phyloP scores from a whole-genome alignment of 441 rosid species.

The Melastoma candidum region DNA sequence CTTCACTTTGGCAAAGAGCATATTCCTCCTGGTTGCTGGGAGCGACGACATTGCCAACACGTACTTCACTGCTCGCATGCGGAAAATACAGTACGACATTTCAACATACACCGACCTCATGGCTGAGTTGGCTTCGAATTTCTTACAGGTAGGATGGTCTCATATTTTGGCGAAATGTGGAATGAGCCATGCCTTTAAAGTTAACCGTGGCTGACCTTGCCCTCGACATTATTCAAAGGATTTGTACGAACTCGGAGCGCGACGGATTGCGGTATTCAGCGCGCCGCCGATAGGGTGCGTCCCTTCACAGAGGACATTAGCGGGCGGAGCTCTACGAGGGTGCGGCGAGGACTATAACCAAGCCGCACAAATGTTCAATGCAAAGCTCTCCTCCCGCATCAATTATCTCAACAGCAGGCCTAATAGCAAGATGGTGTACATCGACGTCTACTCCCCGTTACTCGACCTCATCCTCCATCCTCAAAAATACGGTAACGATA shows the following conservation, averaged over 20 bases:
- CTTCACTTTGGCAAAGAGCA: conserved; percentile 29
- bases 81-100: conserved; percentile 37
- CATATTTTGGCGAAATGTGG: neutral
- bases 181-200: too few relatives aligned
- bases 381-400: conserved; percentile 33
- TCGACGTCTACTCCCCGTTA: conserved; percentile 49
- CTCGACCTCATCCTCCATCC: conserved; percentile 38
- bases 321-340: conserved; percentile 37
- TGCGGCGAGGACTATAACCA: conserved; percentile 39
- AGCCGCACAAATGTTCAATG: conserved; percentile 48
- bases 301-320: conserved; percentile 58
- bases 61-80: conserved; percentile 29
- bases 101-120: conserved; percentile 47
- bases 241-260: conserved; percentile 45
- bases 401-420: conserved; percentile 24
- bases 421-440: conserved; percentile 26
- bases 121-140: conserved; percentile 35
- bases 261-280: conserved; percentile 52
- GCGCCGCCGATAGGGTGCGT: conserved; percentile 73
- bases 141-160: conserved; percentile 32
- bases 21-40: conserved; percentile 40
- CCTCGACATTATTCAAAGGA: conserved; percentile 19
- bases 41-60: conserved; percentile 72
- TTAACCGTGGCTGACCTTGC: too few relatives aligned
- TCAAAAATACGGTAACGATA: conserved; percentile 33